phyloP scores from a whole-genome alignment of 2,329 filamentous ascomycete species.

The Neofusicoccum laricinum region DNA sequence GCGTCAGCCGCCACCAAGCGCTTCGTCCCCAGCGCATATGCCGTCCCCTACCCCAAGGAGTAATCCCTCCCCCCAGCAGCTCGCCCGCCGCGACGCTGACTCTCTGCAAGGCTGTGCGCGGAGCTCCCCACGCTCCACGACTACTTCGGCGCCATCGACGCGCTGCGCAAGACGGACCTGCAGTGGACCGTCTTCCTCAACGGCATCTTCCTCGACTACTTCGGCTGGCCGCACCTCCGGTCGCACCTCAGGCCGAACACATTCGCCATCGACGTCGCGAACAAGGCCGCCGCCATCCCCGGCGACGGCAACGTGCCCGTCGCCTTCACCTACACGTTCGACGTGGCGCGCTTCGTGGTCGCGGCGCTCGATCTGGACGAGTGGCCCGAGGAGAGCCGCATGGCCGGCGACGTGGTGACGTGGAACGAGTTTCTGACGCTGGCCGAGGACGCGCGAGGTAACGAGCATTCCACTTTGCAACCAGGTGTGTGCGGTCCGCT shows the following conservation, averaged over 20 bases:
- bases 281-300: slow-evolving; percentile 44
- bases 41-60: slow-evolving; percentile 20
- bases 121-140: not conserved
- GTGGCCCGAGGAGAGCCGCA: slow-evolving; percentile 41
- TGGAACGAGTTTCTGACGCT: slow-evolving; percentile 20
- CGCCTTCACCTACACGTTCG: slow-evolving; percentile 49
- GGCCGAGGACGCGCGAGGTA: slow-evolving; percentile 14
- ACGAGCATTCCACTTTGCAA: too few species aligned
- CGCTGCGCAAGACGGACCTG: slow-evolving; percentile 23
- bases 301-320: slow-evolving; percentile 46
- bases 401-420: slow-evolving; percentile 20
- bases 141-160: slow-evolving; percentile 16
- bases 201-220: slow-evolving; percentile 32
- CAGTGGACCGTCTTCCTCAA: slow-evolving; percentile 28
- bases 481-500: too few species aligned
- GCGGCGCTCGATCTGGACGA: slow-evolving; percentile 39
- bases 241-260: slow-evolving; percentile 21
- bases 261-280: slow-evolving; percentile 18
- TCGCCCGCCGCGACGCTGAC: not conserved
- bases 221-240: slow-evolving; percentile 24
- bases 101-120: not conserved
- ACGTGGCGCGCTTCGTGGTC: slow-evolving; percentile 49
- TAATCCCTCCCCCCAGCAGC: not conserved
- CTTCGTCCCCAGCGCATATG: slow-evolving; percentile 45
- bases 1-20: slow-evolving; percentile 36